These are phyloP conservation scores for Aspergillus mulundensis DNA, from an alignment of 495 filamentous ascomycete genomes.

Conservation along the genomic window DNA sequence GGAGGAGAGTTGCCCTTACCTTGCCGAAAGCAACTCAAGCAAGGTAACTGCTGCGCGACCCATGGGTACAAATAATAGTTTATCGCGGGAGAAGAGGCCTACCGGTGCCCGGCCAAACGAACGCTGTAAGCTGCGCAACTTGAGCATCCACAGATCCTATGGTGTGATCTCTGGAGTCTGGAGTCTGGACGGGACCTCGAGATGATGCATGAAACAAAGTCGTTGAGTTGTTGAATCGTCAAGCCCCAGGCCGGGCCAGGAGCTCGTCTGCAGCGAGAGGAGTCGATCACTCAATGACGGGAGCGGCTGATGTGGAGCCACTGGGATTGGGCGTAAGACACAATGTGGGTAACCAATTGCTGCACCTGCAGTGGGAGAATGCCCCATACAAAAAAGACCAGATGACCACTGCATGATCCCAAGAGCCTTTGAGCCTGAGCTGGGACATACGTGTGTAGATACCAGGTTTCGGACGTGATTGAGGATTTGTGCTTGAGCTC, in stretches of 20 bases:
- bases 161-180: no score
- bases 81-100: background rate
- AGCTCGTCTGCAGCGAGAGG: background rate
- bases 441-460: slow-evolving; percentile 3
- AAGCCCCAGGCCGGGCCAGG: background rate
- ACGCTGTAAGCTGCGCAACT: background rate
- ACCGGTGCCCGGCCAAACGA: background rate
- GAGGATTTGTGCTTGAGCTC: background rate
- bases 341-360: slow-evolving; percentile 11
- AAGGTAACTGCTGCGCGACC: slow-evolving; percentile 7
- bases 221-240: background rate
- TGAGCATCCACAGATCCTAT: background rate
- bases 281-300: slow-evolving; percentile 20
- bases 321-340: slow-evolving; percentile 20
- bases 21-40: slow-evolving; percentile 16
- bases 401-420: slow-evolving; percentile 19
- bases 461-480: background rate
- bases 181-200: no score
- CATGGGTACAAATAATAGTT: background rate
- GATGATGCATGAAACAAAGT: no score
- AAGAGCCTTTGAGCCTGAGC: slow-evolving; percentile 13
- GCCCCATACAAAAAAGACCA: slow-evolving; percentile 18
- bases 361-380: slow-evolving; percentile 3
- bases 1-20: slow-evolving; percentile 8
- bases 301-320: slow-evolving; percentile 21